Evolutionary conservation across 2,329 filamentous ascomycete genomes (phyloP), one percentile per base, ranked within the genome.

Genomic region (Aspergillus oerlinghausenensis): DNA sequence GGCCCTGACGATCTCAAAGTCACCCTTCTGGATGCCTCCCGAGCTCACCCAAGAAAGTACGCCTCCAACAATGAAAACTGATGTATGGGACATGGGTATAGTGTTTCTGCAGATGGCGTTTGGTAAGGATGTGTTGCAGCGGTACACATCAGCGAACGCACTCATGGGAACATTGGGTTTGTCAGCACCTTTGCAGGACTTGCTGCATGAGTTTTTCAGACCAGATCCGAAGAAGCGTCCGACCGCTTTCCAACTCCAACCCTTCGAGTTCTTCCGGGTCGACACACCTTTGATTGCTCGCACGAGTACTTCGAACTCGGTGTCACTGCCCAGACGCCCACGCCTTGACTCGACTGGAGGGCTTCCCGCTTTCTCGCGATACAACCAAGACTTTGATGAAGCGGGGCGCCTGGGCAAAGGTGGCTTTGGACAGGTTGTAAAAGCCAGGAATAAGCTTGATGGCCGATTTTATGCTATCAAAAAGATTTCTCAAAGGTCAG

Each of bases 381-480:
- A 96, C 69, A 84, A 83, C 10, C 89, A 89, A 66, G 94, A 97
- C 65, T 99, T 96, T 74, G 87, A 92, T 19, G 92, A 97, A 74
- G 87, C 94, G 68, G 91, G 90, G 14, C 85, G 89, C 4, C 80
- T 99, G 11, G 94, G 94, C 3, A 95, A 93, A 71, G 94, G 94
- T 47, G 94, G 93, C 0, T 99, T 96, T 74, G 94, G 94, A 4
- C 91, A 97, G 74, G 94, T 99, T 23, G 91, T 97, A 55, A 95
- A 96, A 72, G 93, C 93, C 2, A 85, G 93, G 32, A 96, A 96
- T 73, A 96, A 94, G 75, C 84, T 97, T 3, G 94, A 97, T 70
- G 90, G 90, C 0, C 89, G 92, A 56, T 88, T 95, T 47, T 99
- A 97, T 74, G 94, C 94, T 19, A 90, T 99, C 70, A 99, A 99